Conservation (phyloP, 768 basidiomycete species). For the Termitomyces sp. region DNA sequence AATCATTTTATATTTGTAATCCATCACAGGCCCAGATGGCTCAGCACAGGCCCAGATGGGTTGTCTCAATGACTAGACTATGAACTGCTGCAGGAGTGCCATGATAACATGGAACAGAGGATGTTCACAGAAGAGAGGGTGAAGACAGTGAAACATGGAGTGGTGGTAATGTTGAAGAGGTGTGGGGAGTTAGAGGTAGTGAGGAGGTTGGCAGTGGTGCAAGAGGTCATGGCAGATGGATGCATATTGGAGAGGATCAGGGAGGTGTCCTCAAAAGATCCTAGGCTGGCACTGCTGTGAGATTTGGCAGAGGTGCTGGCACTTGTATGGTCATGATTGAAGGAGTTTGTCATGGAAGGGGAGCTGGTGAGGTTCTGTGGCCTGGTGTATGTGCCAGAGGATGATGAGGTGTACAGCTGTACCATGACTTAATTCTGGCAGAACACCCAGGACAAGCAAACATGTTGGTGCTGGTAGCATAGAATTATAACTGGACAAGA, state of each 20-base stretch:
- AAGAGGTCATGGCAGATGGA: background rate
- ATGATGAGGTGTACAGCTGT: constrained; percentile 25
- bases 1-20: no score
- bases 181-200: background rate
- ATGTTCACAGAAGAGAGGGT: background rate
- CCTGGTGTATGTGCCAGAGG: no score
- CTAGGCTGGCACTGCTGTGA: background rate
- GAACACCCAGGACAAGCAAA: background rate
- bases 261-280: background rate
- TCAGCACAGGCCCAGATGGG: background rate
- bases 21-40: no score
- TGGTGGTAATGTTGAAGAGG: background rate
- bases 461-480: constrained; percentile 10
- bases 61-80: background rate
- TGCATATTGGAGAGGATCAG: background rate
- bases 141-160: background rate
- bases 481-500: constrained; percentile 21
- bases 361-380: no score
- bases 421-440: constrained; percentile 9
- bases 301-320: no score
- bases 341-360: no score
- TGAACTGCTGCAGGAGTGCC: background rate
- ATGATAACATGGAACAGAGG: background rate
- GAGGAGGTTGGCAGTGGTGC: background rate
- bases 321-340: background rate